phyloP scores from a whole-genome alignment of 208 protist species.

The Leishmania lainsoni region DNA sequence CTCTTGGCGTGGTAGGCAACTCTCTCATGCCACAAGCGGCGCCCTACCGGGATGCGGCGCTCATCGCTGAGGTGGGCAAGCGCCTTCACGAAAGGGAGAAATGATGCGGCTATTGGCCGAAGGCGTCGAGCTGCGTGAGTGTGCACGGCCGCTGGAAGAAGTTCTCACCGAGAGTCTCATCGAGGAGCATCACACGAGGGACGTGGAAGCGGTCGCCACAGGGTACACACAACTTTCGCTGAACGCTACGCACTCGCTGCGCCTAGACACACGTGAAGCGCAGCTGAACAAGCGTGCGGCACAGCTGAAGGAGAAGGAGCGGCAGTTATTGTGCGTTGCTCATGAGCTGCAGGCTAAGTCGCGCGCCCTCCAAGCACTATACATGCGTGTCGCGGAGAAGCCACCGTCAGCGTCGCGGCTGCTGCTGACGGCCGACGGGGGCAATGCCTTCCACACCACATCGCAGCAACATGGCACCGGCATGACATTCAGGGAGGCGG shows the following conservation, averaged over 20 bases:
- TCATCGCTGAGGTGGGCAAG: slow-evolving; percentile 16
- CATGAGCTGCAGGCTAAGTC: slow-evolving; percentile 43
- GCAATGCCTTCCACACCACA: neutral
- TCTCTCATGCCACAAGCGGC: too few relatives aligned
- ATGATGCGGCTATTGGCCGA: slow-evolving; percentile 23
- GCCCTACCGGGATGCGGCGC: neutral
- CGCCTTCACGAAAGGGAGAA: slow-evolving; percentile 18
- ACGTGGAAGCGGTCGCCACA: neutral
- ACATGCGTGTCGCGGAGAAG: neutral
- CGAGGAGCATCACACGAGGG: neutral
- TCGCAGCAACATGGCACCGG: neutral
- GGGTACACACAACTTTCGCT: neutral
- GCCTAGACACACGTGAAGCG: slow-evolving; percentile 24
- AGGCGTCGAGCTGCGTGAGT: slow-evolving; percentile 25
- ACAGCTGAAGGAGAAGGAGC: slow-evolving; percentile 44
- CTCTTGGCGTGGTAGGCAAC: neutral
- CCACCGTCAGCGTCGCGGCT: neutral
- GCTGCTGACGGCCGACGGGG: neutral
- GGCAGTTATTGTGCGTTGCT: slow-evolving; percentile 37
- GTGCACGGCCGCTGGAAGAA: slow-evolving; percentile 18
- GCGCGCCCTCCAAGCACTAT: slow-evolving; percentile 25
- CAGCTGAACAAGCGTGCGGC: slow-evolving; percentile 22
- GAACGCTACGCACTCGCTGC: neutral
- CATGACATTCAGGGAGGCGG: neutral
- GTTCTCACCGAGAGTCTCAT: slow-evolving; percentile 11